These are phyloP conservation scores for Yamadazyma akitaensis DNA, from an alignment of 805 yeast genomes.

Conservation along the genomic window DNA sequence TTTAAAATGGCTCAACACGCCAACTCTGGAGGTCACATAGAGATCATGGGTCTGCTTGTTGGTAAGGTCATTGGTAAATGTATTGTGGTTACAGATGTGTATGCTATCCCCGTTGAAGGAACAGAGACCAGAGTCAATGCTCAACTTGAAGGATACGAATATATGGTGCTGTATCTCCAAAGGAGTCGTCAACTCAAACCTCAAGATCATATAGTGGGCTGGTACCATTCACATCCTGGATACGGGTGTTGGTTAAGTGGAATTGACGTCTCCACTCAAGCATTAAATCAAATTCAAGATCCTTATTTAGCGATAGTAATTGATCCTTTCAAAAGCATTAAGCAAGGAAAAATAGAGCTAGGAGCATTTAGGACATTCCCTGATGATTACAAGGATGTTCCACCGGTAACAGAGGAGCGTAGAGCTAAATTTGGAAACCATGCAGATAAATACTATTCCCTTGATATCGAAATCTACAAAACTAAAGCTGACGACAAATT, in stretches of 20 bases:
- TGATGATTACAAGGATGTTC: constrained; percentile 23
- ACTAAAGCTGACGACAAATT: constrained; percentile 25
- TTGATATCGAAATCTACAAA: constrained; percentile 59
- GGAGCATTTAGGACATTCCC: constrained; percentile 84
- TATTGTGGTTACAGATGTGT: constrained; percentile 75
- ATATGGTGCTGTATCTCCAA: constrained; percentile 81
- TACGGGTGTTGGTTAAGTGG: constrained; percentile 96
- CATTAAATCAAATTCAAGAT: constrained; percentile 85
- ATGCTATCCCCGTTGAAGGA: constrained; percentile 89
- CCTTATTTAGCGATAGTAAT: constrained; percentile 87
- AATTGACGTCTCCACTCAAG: constrained; percentile 88
- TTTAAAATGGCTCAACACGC: constrained; percentile 80
- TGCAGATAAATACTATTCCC: constrained; percentile 62
- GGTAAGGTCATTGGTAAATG: constrained; percentile 61
- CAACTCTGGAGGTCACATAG: constrained; percentile 78
- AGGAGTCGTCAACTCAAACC: constrained; percentile 36
- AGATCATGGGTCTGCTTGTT: constrained; percentile 92
- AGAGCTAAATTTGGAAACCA: constrained; percentile 68
- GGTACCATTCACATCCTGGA: constrained; percentile 98
- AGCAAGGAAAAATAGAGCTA: constrained; percentile 67
- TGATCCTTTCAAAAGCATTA: constrained; percentile 70
- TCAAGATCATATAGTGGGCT: constrained; percentile 77
- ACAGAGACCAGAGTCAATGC: constrained; percentile 96
- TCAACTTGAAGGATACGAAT: constrained; percentile 89
- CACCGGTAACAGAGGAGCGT: constrained; percentile 37